A percentile compares a stretch with the other conserved stretches of the same genome.
Conservation (phyloP, 1,284 basidiomycete genomes). For the Schizophyllum commune region DNA sequence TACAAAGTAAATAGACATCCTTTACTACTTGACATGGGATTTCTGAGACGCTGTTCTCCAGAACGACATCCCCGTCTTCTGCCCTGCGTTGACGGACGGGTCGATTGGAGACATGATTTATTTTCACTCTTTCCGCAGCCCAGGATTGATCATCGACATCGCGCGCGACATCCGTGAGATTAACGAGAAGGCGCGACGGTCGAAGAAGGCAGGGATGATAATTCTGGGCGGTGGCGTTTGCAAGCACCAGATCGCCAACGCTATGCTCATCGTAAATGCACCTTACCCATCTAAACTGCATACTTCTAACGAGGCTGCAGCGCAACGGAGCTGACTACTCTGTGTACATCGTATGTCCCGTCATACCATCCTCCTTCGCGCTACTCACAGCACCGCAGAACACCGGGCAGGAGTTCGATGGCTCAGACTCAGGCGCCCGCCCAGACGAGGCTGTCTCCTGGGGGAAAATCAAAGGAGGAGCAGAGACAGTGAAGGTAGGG, state of each 20-base stretch:
- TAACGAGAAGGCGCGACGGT: conserved; percentile 86
- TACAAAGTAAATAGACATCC: conserved; percentile 72
- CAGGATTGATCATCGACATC: conserved; percentile 88
- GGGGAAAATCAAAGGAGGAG: conserved; percentile 93
- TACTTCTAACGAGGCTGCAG: conserved; percentile 32
- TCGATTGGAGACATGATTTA: conserved; percentile 99
- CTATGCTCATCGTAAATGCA: conserved; percentile 85
- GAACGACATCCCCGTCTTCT: conserved; percentile 99
- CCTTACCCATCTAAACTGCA: background rate
- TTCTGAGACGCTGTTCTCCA: conserved; percentile 31
- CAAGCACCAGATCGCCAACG: conserved; percentile 99
- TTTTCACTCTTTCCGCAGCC: conserved; percentile 93
- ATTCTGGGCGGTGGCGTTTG: conserved; percentile 97
- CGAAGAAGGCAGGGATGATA: conserved; percentile 96
- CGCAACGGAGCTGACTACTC: conserved; percentile 97
- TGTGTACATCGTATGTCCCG: conserved; percentile 76
- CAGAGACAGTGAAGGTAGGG: conserved; percentile 87
- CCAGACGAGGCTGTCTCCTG: conserved; percentile 99
- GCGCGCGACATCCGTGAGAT: conserved; percentile 89
- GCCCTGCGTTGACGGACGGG: conserved; percentile 96
- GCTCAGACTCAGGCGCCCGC: conserved; percentile 93
- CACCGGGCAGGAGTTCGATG: conserved; percentile 98
- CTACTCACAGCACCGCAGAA: conserved; percentile 44
- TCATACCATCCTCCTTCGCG: no score
- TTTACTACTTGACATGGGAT: conserved; percentile 9